These are phyloP conservation scores for Pseudogymnoascus sp. DNA, from an alignment of 2,329 filamentous ascomycete genomes.

Conservation along the genomic window DNA sequence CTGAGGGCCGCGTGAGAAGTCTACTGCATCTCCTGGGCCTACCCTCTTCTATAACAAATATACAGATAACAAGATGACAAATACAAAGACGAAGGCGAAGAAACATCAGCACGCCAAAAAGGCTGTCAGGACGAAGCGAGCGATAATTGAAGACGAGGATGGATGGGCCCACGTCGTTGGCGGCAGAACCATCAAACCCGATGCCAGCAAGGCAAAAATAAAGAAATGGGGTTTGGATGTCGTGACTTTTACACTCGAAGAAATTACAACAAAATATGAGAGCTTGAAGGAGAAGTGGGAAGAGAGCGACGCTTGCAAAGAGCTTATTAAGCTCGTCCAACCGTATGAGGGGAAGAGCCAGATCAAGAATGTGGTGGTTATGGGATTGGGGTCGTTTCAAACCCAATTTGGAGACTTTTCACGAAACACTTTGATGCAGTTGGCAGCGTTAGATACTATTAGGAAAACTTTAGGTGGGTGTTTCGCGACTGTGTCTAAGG, in stretches of 20 bases:
- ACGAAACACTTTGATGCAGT: slow-evolving; percentile 24
- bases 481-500: neutral
- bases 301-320: slow-evolving; percentile 17
- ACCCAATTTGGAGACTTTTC: slow-evolving; percentile 24
- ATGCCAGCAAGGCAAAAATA: neutral
- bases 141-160: slow-evolving; percentile 25
- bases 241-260: slow-evolving; percentile 19
- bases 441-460: slow-evolving; percentile 26
- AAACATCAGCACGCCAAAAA: slow-evolving; percentile 1
- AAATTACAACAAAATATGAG: slow-evolving; percentile 23
- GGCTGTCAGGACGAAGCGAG: slow-evolving; percentile 25
- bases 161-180: slow-evolving; percentile 30
- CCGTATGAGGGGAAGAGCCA: slow-evolving; percentile 13
- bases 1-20: neutral
- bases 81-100: neutral
- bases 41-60: neutral
- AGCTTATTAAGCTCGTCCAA: slow-evolving; percentile 13
- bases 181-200: neutral
- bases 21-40: neutral
- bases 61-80: neutral
- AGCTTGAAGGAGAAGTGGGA: slow-evolving; percentile 25
- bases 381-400: slow-evolving; percentile 29
- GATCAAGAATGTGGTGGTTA: slow-evolving; percentile 23
- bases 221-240: slow-evolving; percentile 1
- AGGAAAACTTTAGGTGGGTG: slow-evolving; percentile 18